Base-by-base conservation (phyloP, 2,329 filamentous ascomycete genomes). In the Talaromyces sp. region DNA sequence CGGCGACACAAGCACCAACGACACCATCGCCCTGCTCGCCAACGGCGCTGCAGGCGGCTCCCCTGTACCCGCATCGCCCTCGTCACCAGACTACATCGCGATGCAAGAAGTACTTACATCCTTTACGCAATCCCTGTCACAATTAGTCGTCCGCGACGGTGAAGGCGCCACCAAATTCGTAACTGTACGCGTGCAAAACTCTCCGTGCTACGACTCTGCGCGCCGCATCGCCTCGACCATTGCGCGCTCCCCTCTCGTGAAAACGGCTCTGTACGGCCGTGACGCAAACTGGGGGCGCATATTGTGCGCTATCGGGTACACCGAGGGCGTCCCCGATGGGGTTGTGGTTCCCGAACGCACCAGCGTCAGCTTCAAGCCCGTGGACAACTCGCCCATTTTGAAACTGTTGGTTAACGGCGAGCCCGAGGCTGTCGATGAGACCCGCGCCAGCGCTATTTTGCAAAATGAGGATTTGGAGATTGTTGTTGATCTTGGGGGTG, bases 261-360 rank as follows among this genome's bases (percentile, higher is more conserved):
- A 99, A 83, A 99, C 95, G 0, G 95, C 95, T 0, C 82, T 99
- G 47, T 99, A 99, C 76, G 95, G 95, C 66, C 92, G 92, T 75
- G 95, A 99, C 74, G 95, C 95, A 18, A 99, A 99, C 81, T 99
- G 95, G 95, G 95, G 95, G 36, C 92, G 95, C 60, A 96, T 99
- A 65, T 84, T 98, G 31, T 98, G 95, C 75, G 94, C 95, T 0
- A 92, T 93, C 4, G 95, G 95, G 3, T 98, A 98, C 73, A 81
- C 85, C 0, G 82, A 83, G 63, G 76, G 76, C 68, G 75, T 83
- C 68, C 77, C 59, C 36, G 67, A 70, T 1, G 76, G 74, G 0
- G 76, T 76, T 9, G 78, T 88, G 23, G 74, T 83, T 1, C 85
- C 85, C 1, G 75, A 80, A 56, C 78, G 79, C 54, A 88, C 85